Evolutionary conservation across 176 grass and related monocot genomes (phyloP).

Genomic region (Oryza officinalis): DNA sequence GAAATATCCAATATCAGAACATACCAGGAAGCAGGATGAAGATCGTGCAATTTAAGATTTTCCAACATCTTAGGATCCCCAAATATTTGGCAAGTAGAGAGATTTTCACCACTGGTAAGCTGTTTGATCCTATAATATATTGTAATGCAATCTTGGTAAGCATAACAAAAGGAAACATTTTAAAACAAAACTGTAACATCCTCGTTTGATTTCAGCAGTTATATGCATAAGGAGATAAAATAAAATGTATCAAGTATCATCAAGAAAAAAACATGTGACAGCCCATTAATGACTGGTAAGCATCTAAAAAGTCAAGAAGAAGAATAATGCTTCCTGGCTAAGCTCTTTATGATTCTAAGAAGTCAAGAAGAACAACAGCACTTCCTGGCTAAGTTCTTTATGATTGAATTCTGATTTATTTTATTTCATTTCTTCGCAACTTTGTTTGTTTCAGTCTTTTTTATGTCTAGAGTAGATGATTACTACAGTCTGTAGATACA

Average conservation of each 20-base stretch:
- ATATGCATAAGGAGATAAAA: background rate
- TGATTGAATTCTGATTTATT: background rate
- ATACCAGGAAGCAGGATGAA: constrained; percentile 58
- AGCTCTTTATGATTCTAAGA: background rate
- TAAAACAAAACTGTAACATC: background rate
- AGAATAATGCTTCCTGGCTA: no score
- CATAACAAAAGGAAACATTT: background rate
- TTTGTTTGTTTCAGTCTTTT: background rate
- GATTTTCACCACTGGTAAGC: constrained; percentile 3
- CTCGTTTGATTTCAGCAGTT: background rate
- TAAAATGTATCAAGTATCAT: background rate
- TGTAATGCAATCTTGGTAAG: constrained; percentile 6
- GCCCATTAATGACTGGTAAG: background rate
- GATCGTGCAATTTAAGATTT: constrained; percentile 36
- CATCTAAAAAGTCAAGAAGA: background rate
- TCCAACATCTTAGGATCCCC: constrained; percentile 44
- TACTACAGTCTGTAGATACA: background rate
- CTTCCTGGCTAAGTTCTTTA: background rate
- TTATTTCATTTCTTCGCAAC: background rate
- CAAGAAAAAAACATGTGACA: background rate
- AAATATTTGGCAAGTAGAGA: constrained; percentile 21
- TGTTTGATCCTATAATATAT: constrained; percentile 47
- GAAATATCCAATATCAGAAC: constrained; percentile 28
- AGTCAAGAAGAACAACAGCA: background rate
- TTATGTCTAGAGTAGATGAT: background rate